Evolutionary conservation across 1,284 basidiomycete genomes (phyloP).

Genomic region (Leccinum subfulvum): DNA sequence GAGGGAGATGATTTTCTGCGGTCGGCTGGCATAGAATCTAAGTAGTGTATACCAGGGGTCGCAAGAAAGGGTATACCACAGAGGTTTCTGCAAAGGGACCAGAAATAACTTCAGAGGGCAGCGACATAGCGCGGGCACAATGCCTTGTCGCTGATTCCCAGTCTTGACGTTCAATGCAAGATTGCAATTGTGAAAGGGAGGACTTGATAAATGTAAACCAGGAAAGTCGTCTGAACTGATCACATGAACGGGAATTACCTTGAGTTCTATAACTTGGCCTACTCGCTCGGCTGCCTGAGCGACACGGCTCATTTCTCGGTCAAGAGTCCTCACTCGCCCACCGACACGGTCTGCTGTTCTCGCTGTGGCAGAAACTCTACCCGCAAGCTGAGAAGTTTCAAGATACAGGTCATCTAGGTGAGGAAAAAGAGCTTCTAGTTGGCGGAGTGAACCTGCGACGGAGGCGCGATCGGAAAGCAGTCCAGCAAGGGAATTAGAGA

Average conservation of each 20-base stretch:
- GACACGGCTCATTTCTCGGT: slow-evolving; percentile 88
- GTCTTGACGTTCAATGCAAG: slow-evolving; percentile 81
- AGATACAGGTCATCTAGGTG: slow-evolving; percentile 60
- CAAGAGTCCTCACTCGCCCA: slow-evolving; percentile 81
- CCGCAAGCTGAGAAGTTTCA: slow-evolving; percentile 60
- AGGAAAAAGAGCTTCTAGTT: slow-evolving; percentile 63
- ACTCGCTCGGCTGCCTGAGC: slow-evolving; percentile 84
- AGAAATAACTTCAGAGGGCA: slow-evolving; percentile 75
- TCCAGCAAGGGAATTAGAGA: slow-evolving; percentile 74
- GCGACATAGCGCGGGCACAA: slow-evolving; percentile 85
- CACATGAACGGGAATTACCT: slow-evolving; percentile 46
- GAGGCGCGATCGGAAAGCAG: slow-evolving; percentile 70
- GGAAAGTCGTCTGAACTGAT: background rate
- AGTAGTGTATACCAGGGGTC: background rate
- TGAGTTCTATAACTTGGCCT: slow-evolving; percentile 85
- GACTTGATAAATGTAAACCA: slow-evolving; percentile 47
- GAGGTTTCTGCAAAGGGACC: slow-evolving; percentile 86
- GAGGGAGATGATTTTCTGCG: slow-evolving; percentile 82
- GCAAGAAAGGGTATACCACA: slow-evolving; percentile 58
- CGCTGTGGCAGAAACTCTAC: slow-evolving; percentile 67
- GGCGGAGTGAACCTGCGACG: slow-evolving; percentile 62
- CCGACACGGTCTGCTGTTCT: slow-evolving; percentile 89
- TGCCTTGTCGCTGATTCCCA: slow-evolving; percentile 95
- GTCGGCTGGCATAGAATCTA: slow-evolving; percentile 66
- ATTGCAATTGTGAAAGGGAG: slow-evolving; percentile 74